Percentiles rank a stretch among this genome's conserved stretches.
phyloP scores from a whole-genome alignment of 345 rosid genomes.

The Camelina hispida region DNA sequence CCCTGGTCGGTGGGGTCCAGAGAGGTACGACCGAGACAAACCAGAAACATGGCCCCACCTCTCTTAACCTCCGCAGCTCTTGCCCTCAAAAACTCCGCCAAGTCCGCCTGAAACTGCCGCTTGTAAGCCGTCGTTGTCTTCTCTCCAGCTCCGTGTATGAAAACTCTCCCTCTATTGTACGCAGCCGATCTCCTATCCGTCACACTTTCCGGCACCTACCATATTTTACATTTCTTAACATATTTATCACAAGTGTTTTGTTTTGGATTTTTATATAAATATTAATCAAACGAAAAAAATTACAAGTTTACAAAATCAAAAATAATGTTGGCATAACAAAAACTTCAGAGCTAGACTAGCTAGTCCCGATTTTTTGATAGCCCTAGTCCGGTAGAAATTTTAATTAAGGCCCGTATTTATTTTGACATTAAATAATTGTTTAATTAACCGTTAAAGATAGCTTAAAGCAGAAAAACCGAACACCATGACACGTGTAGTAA shows the following conservation, averaged over 20 bases:
- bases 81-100: conserved; percentile 67
- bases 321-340: not conserved
- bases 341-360: not conserved
- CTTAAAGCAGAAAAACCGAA: not conserved
- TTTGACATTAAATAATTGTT: not conserved
- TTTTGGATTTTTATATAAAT: not conserved
- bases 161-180: conserved; percentile 79
- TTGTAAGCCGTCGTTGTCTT: conserved; percentile 66
- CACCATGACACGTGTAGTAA: not conserved
- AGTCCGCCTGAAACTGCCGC: conserved; percentile 75
- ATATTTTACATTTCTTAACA: not conserved
- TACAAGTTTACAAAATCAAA: not conserved
- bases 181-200: conserved; percentile 70
- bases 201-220: conserved; percentile 83
- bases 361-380: not conserved
- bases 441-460: conserved; percentile 20
- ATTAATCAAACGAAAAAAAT: not conserved
- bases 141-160: conserved; percentile 79
- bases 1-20: conserved; percentile 90
- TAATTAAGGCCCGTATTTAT: not conserved
- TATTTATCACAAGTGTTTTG: not conserved
- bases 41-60: conserved; percentile 94
- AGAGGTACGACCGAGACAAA: conserved; percentile 88
- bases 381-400: not conserved
- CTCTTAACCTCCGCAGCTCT: conserved; percentile 80